Evolutionary conservation across 2,329 filamentous ascomycete species (phyloP), one percentile per base, ranked within the genome.

Genomic region (Fusarium sp.): DNA sequence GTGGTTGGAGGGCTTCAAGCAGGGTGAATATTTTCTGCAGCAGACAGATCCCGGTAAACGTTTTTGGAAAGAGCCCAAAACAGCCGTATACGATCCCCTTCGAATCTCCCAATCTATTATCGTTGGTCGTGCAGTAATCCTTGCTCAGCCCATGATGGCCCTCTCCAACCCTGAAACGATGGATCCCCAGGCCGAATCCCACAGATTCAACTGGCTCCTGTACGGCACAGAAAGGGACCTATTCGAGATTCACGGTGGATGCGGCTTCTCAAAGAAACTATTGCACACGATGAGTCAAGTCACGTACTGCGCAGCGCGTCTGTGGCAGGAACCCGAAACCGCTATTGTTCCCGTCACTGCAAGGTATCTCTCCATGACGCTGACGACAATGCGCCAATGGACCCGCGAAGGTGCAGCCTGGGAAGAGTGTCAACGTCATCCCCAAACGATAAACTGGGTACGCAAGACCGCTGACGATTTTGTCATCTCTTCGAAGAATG

Each of bases 201-300:
- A 71, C 4, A 75, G 80, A 25, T 82, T 83, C 51, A 77, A 75
- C 10, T 83, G 81, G 79, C 75, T 83, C 11, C 72, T 81, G 1
- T 81, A 82, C 44, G 81, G 80, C 5, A 77, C 76, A 1, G 72
- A 77, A 34, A 65, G 60, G 20, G 79, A 81, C 13, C 77, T 79
- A 65, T 78, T 76, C 34, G 75, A 81, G 54, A 80, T 83, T 6
- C 81, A 83, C 47, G 81, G 81, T 11, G 81, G 79, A 1, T 83
- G 81, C 48, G 81, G 81, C 12, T 82, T 82, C 58, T 82, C 81
- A 0, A 81, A 80, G 54, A 79, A 77, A 42, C 70, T 83, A 6
- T 74, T 83, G 24, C 77, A 81, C 48, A 74, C 72, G 13, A 74
- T 82, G 44, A 79, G 78, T 42, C 79, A 81, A 46, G 78, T 82